Conservation (phyloP, 2,329 filamentous ascomycete genomes). For the Monosporascus sp. region DNA sequence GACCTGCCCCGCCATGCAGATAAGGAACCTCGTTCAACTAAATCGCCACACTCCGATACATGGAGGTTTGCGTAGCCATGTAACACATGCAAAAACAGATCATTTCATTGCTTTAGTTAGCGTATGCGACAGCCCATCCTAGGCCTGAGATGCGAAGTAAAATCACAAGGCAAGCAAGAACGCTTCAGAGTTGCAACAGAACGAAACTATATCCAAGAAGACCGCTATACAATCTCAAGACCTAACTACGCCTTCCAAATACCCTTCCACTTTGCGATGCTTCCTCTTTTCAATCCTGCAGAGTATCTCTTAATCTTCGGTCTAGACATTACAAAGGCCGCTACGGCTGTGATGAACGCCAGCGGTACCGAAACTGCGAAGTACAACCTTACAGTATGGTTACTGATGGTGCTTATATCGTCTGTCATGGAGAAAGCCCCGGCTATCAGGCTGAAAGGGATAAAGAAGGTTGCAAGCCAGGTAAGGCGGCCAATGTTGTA, state of each 20-base stretch:
- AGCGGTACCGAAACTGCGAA: constrained; percentile 19
- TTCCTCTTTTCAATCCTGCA: no score
- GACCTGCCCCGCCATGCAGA: no score
- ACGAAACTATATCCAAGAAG: no score
- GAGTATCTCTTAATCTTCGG: neutral
- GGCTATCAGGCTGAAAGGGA: constrained; percentile 26
- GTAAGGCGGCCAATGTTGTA: constrained; percentile 27
- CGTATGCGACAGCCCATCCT: no score
- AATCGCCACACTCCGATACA: no score
- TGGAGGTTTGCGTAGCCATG: no score
- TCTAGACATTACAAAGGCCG: neutral
- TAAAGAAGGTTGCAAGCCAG: constrained; percentile 28
- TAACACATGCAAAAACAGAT: no score
- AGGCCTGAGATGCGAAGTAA: no score
- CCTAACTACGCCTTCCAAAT: neutral
- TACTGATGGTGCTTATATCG: constrained; percentile 10
- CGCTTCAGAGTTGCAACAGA: no score
- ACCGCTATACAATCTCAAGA: neutral
- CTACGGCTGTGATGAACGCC: constrained; percentile 8
- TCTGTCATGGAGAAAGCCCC: constrained; percentile 26
- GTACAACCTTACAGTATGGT: constrained; percentile 15
- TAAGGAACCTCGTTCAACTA: no score
- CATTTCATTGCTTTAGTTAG: no score
- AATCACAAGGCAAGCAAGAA: no score
- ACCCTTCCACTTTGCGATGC: neutral